A percentile compares a stretch with the other conserved stretches of the same genome.
These are phyloP conservation scores for Elongisporangium prolatum DNA, from an alignment of 352 stramenopile genomes.

Conservation along the genomic window DNA sequence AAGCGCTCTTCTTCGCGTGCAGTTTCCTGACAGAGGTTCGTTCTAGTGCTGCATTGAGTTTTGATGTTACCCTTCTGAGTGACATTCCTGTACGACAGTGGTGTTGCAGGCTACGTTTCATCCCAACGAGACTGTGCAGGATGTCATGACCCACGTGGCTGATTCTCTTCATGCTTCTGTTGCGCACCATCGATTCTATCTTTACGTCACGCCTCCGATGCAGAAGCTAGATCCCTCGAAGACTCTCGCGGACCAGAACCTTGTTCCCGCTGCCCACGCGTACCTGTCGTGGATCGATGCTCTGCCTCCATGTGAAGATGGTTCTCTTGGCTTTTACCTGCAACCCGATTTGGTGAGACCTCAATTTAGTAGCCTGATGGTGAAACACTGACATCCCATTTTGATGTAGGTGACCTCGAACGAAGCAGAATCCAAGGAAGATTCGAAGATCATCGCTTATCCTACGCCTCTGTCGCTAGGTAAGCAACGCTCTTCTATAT, in stretches of 20 bases:
- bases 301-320: conserved; percentile 11
- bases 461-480: conserved; percentile 42
- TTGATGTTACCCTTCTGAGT: neutral
- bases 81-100: conserved; percentile 22
- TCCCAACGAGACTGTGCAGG: conserved; percentile 67
- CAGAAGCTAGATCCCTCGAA: conserved; percentile 55
- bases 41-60: neutral
- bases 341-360: conserved; percentile 46
- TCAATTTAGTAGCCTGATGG: too few relatives aligned
- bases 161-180: conserved; percentile 32
- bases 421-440: conserved; percentile 36
- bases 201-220: conserved; percentile 76
- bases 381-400: neutral
- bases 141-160: conserved; percentile 62
- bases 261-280: conserved; percentile 70
- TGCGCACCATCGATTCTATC: conserved; percentile 40
- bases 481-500: conserved; percentile 7
- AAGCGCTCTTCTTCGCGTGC: conserved; percentile 67
- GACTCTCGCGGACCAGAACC: conserved; percentile 58
- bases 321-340: conserved; percentile 46
- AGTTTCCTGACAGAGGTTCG: conserved; percentile 81
- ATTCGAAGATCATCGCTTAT: conserved; percentile 25
- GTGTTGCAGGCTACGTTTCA: conserved; percentile 82
- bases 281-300: conserved; percentile 73
- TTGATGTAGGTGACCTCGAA: conserved; percentile 23